Evolutionary conservation across 2,329 filamentous ascomycete genomes (phyloP), one percentile per base, ranked within the genome.

Genomic region (Claviceps humidiphila): DNA sequence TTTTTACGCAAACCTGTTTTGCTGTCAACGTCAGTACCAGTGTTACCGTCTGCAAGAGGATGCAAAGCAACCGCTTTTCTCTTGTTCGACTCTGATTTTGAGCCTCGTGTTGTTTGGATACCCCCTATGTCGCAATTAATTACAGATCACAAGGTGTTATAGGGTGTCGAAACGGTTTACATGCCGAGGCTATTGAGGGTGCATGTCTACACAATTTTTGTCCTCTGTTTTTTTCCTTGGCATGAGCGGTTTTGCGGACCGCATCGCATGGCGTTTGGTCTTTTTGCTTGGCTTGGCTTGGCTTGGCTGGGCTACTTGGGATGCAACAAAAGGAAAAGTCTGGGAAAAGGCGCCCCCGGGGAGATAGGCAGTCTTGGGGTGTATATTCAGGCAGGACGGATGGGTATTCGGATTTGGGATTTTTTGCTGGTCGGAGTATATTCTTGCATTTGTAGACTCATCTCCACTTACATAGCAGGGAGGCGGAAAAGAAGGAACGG

Each of bases 31-130:
- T 42, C 14, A n/a, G 8, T 13, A 9, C n/a, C 4, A 20, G 11
- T 16, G 14, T 42, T 42, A 20, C 14, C 13, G 20, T 24, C 20
- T 51, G 59, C 49, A 56, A 58, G 57, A 50, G 55, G 57, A 13
- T 5, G 17, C 11, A 20, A 22, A 11, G 14, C 1, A 47, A 30
- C 26, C 26, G 8, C 8, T 53, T 49, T 51, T 44, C 42, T 51
- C 43, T 40, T 30, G 26, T 9, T 30, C 8, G 42, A 45, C 54
- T 52, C 34, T 37, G 37, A 44, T 54, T 52, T 47, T 48, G 48
- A 46, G 52, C 55, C 50, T 49, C 53, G 38, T 60, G 26, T 38
- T 60, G 55, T 56, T 57, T 55, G 58, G 58, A 62, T 62, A 62
- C 59, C 60, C 59, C 59, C 58, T 54, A 49, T 37, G 26, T 55